Evolutionary conservation across 2,329 filamentous ascomycete species (phyloP), one percentile per base, ranked within the genome.

Genomic region (Pyrenophora tritici-repentis): DNA sequence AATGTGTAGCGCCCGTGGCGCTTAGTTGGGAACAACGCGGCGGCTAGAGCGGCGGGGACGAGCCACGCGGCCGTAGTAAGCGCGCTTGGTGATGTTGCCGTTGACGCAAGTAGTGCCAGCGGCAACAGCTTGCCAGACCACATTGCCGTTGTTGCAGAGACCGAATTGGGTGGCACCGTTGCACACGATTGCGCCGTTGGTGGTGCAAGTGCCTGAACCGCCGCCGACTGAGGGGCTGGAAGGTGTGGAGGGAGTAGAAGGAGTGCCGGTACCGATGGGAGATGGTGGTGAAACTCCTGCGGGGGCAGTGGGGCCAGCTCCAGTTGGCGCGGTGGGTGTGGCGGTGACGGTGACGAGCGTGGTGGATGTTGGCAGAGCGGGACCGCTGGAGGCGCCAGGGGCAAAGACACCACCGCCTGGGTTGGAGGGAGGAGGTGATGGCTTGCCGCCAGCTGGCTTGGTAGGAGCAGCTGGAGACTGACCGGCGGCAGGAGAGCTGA

Each of bases 51-150:
- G 56, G 40, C 53, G 52, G 18, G 66, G 64, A 42, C 65, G 67
- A 13, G 65, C 65, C 44, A 71, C 47, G 29, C 71, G 67, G 17
- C 68, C 67, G 39, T 66, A 62, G 62, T 66, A 67, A 6, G 56
- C 56, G 26, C 69, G 62, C 63, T 70, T 71, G 24, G 55, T 43
- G 50, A 79, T 76, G 44, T 61, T 56, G 13, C 77, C 77, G 53
- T 76, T 71, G 43, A 53, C 51, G 64, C 78, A 80, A 1, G 67
- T 67, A 1, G 77, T 80, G 16, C 77, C 78, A 6, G 73, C 59
- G 4, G 78, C 76, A 9, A 79, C 75, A 9, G 61, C 51, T 61
- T 75, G 73, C 63, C 66, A 77, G 18, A 74, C 66, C 2, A 77
- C 70, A 3, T 61, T 53, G 47, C 76, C 77, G 44, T 73, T 64